Evolutionary conservation across 352 stramenopile species (phyloP), one percentile per base, ranked within the genome.

Genomic region (Phytopythium boreale): DNA sequence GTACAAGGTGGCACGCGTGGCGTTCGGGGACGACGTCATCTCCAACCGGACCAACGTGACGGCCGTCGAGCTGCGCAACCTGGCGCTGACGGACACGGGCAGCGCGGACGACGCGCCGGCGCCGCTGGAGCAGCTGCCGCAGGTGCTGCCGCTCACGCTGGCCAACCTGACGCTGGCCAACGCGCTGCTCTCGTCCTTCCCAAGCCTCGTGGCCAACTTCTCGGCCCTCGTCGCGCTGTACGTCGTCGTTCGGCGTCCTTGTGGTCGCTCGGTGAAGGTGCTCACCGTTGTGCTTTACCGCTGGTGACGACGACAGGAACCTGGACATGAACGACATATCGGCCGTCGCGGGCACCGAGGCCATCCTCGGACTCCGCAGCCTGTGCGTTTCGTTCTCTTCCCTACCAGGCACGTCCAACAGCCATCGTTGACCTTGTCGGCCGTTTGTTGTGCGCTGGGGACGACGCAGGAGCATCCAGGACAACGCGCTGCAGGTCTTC

Each of bases 401-500:
- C n/a, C n/a, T n/a, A n/a, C n/a, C n/a, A n/a, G n/a, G n/a, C n/a
- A n/a, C n/a, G n/a, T n/a, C n/a, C n/a, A n/a, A n/a, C n/a, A n/a
- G n/a, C n/a, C n/a, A n/a, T n/a, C n/a, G n/a, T n/a, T n/a, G n/a
- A n/a, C n/a, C n/a, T n/a, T n/a, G n/a, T n/a, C n/a, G n/a, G n/a
- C n/a, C n/a, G n/a, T n/a, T n/a, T n/a, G n/a, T n/a, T n/a, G n/a
- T n/a, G n/a, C n/a, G 2, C 2, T 47, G 41, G 15, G 31, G 52
- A 34, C 31, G 47, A 22, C 61, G 12, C 53, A 74, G 68, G 52
- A 87, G 74, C 26, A 74, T 90, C 31, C 79, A 70, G 12, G 64
- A 80, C 49, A 92, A 92, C 64, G 72, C 77, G 22, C 72, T 89
- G 52, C 70, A 59, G 36, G 60, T 60, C 12, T 92, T 79, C 64